phyloP scores from a whole-genome alignment of 306 rosid species.

The Sphenostylis stenocarpa region DNA sequence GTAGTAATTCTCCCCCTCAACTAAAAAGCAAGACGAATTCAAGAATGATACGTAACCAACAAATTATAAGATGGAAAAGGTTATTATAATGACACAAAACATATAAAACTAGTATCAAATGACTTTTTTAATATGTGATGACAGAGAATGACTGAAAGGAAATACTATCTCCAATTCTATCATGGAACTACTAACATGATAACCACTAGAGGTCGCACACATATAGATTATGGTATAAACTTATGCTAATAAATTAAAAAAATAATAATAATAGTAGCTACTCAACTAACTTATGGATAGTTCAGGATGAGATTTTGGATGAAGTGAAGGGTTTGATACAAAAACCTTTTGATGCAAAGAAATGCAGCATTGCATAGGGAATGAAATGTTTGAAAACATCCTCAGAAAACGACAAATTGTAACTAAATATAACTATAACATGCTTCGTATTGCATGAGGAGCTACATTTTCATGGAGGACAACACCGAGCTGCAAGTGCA shows the following conservation, averaged over 20 bases:
- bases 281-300: not conserved
- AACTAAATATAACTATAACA: not conserved
- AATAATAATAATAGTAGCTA: not conserved
- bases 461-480: no score
- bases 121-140: not conserved
- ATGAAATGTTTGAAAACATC: conserved; percentile 19
- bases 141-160: not conserved
- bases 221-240: not conserved
- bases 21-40: not conserved
- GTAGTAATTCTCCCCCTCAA: not conserved
- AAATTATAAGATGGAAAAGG: not conserved
- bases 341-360: not conserved
- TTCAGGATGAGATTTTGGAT: not conserved
- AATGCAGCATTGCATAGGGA: not conserved
- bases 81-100: not conserved
- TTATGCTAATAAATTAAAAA: not conserved
- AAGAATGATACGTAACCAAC: not conserved
- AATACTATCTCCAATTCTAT: not conserved
- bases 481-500: not conserved
- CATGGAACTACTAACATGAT: not conserved
- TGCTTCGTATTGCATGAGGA: not conserved
- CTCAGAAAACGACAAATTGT: not conserved
- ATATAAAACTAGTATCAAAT: not conserved
- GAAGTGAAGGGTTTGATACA: not conserved
- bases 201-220: not conserved